Evolutionary conservation across 768 basidiomycete species (phyloP), one percentile per base, ranked within the genome.

Genomic region (Mycena olivaceomarginata): DNA sequence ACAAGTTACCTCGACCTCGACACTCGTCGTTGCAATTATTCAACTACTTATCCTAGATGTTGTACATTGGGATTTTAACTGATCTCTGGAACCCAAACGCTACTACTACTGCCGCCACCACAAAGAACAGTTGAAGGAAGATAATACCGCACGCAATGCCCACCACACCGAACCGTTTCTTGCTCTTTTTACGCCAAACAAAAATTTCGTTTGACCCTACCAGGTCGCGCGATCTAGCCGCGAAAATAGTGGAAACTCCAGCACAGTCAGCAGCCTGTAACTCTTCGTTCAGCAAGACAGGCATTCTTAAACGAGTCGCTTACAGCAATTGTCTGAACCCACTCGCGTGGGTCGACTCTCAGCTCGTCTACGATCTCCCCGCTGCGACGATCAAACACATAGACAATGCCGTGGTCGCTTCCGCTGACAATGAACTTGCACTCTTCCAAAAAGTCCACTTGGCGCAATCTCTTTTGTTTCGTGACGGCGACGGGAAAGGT

Each of bases 321-420:
- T 43, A 78, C 73, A 4, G 77, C 60, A 20, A 78, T 37, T 13
- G 70, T 74, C 73, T 78, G 77, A 45, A 78, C 73, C 73, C 73
- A 75, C 40, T 75, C 77, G 43, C 45, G 16, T 62, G 69, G n/a
- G 43, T 70, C 31, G 65, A 78, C 73, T 62, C 48, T 67, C 73
- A 81, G 72, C 45, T 63, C 40, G 41, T 77, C 78, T 4, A 76
- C 48, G 18, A 75, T 51, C 4, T 71, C 57, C 45, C 75, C 71
- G 37, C 67, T 80, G 16, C 72, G 66, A 20, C 74, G 57, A 57
- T 81, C 72, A 41, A 74, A 81, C 20, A 78, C 63, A 39, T 80
- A 78, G 18, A 81, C 79, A 11, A 78, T 43, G 31, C 79, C 80
- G 66, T 81, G 79, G 68, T 81, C 79, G 70, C 79, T 79, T 13